Conservation (phyloP, 139 green algal species). For the Chlorella sp. region DNA sequence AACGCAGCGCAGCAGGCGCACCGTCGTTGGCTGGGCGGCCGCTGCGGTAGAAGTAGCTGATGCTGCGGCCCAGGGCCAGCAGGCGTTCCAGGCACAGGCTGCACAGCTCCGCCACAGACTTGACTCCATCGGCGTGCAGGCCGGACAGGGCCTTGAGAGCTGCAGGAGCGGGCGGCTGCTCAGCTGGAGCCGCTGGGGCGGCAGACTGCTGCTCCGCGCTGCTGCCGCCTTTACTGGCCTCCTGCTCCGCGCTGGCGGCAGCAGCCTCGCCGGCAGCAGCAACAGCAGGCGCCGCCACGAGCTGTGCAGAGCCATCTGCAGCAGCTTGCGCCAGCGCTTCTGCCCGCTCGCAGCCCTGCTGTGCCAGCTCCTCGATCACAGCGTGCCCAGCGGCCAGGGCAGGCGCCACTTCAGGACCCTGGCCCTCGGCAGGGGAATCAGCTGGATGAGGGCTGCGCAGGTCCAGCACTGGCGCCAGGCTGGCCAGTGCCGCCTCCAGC, state of each 20-base stretch:
- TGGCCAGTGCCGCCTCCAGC: constrained; percentile 12
- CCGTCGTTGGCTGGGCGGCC: constrained; percentile 22
- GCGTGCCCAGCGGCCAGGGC: constrained; percentile 16
- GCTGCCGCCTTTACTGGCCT: background rate
- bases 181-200: background rate
- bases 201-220: background rate
- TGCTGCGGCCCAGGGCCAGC: constrained; percentile 18
- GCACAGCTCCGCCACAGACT: constrained; percentile 24
- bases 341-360: constrained; percentile 10
- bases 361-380: constrained; percentile 24
- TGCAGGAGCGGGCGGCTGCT: background rate
- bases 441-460: background rate
- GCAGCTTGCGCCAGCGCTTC: constrained; percentile 13
- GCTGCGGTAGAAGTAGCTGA: background rate
- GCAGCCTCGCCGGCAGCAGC: background rate
- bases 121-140: constrained; percentile 18
- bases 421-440: background rate
- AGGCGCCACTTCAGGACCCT: background rate
- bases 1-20: too few species aligned
- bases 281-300: background rate
- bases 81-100: constrained; percentile 38
- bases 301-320: background rate
- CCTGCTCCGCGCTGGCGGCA: background rate
- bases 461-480: constrained; percentile 24
- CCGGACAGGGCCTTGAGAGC: background rate